Evolutionary conservation across 1,284 basidiomycete species (phyloP), one percentile per base, ranked within the genome.

Genomic region (Ceraceosorus bombacis): DNA sequence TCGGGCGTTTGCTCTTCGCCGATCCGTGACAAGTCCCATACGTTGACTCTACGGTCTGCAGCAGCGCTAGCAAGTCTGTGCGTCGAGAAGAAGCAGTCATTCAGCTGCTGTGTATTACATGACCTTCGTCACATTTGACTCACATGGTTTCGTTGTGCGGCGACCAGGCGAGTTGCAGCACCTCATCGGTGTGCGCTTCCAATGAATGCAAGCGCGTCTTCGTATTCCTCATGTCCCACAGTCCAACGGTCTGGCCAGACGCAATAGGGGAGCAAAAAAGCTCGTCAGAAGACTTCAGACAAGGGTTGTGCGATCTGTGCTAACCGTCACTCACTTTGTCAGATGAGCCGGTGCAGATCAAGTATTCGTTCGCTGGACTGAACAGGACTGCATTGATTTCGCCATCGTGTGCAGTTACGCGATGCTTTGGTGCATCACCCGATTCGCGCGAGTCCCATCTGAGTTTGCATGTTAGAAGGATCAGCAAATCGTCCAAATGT

Each of bases 1-100:
- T 98, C 94, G 2, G 94, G 93, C 0, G 90, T 90, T 78, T 98
- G 94, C 79, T 98, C 95, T 55, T 88, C 85, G 1, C 94, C 94
- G 66, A 98, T 96, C 67, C 88, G 85, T 46, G 86, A 84, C 55
- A 97, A 80, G 80, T 99, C 93, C 95, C 95, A 99, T 54, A 98
- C 82, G 70, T 95, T 94, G 64, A 98, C 85, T 17, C 95, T 83
- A 41, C 95, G 84, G 77, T 99, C 94, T 57, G 90, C 88, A 0
- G 88, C 89, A 0, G 91, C 91, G 7, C 58, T 61, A 1, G 73
- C 70, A 0, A 77, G 58, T 41, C 57, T 59, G 57, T 10, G 41
- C 17, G 49, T n/a, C 37, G 15, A 38, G 10, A 7, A 38, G 37
- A 12, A 40, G 10, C 10, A 54, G 41, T 41, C 13, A 17, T 17